phyloP scores from a whole-genome alignment of 345 rosid genomes.

The Eucalyptus erythrocorys region DNA sequence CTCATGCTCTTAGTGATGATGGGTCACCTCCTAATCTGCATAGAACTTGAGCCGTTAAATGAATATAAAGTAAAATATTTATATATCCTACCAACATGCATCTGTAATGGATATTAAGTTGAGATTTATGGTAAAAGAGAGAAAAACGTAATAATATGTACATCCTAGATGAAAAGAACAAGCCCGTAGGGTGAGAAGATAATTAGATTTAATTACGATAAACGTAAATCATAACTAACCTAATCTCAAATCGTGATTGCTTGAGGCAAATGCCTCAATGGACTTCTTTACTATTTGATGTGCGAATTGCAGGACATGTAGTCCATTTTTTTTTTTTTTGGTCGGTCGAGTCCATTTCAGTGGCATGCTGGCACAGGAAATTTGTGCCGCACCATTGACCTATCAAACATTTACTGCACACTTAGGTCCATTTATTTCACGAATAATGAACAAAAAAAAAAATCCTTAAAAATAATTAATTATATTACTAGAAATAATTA shows the following conservation, averaged over 20 bases:
- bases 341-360: background rate
- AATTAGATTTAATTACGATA: background rate
- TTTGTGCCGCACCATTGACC: background rate
- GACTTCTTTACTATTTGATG: background rate
- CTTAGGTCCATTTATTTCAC: rapidly evolving
- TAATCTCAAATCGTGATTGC: background rate
- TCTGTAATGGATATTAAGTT: background rate
- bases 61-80: no score
- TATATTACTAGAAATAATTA: no score
- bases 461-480: no score
- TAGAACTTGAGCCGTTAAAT: background rate
- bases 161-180: rapidly evolving
- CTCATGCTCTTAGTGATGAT: background rate
- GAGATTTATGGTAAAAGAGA: background rate
- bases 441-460: no score
- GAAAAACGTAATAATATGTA: background rate
- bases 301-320: background rate
- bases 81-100: no score
- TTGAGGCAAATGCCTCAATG: background rate
- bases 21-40: background rate
- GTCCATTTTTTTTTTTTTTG: no score
- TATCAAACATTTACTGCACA: no score
- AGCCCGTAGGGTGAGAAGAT: background rate
- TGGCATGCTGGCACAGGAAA: background rate
- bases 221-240: background rate